Base-by-base conservation (phyloP, 2,329 filamentous ascomycete genomes). In the Canariomyces notabilis region DNA sequence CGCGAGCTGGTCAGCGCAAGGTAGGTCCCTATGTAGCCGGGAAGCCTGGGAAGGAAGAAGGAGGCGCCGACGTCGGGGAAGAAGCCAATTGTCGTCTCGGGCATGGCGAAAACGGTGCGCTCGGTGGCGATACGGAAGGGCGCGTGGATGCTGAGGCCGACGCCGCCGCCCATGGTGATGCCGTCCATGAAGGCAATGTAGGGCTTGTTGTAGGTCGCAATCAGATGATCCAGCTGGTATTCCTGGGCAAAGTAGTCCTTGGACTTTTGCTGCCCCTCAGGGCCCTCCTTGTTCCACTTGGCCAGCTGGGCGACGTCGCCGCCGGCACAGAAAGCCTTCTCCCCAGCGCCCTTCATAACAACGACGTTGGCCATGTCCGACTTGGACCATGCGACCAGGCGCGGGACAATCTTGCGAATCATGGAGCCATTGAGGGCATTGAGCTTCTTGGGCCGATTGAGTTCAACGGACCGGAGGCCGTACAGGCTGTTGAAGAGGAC, bases 21-120 rank as follows among this genome's bases (percentile, higher is more conserved):
- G 68, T 97, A 98, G 16, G 87, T 95, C 47, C 93, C 93, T 46
- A 95, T 69, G 49, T 82, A 74, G 40, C 93, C 93, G 59, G 94
- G 82, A 75, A 98, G 82, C 53, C 89, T 79, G 14, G 93, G 88
- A 44, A 98, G 75, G 75, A 97, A 97, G 74, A 97, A 98, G 9
- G 88, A 94, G 23, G 85, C 94, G 51, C 93, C 93, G 39, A 98
- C 93, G 61, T 98, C 94, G 6, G 94, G 93, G 76, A 98, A 98
- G 75, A 97, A 96, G 32, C 93, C 93, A 62, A 98, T 98, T 7
- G 82, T 95, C 4, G 93, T 98, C 72, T 98, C 93, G 22, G 93
- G 93, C 93, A 98, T 98, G 57, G 94, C 90, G 61, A 98, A 97
- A 38, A 95, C 71, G 5, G 93, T 98, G 63, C 85, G 85, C 70